Evolutionary conservation across 78 protist species (phyloP), one percentile per base, ranked within the genome.

Genomic region (Cyanophora paradoxa): DNA sequence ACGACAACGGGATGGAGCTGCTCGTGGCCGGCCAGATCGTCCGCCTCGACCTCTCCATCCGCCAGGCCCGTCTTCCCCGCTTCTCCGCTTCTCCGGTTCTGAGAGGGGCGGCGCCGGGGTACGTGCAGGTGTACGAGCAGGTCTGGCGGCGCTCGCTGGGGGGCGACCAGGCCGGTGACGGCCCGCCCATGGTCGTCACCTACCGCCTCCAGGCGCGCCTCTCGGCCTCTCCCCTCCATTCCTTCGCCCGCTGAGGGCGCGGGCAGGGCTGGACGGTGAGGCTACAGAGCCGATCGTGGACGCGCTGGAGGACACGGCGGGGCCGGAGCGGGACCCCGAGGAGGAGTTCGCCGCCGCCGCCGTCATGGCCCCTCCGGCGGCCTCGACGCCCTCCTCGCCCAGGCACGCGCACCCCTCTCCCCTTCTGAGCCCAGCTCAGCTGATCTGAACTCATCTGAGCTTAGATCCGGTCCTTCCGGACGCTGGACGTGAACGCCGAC

Each of bases 1-100:
- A 85, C 76, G 96, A 92, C 75, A 83, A 81, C 63, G 93, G 90
- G 33, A 90, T 92, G 90, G 95, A 94, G 77, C 81, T 94, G 58
- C 82, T 93, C 19, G 97, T 94, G 2, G 78, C 34, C 59, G 75
- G 78, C 61, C 62, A 77, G 64, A 94, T 94, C 63, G 75, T 92
- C 71, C 72, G 74, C 67, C 89, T 94, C 26, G 92, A 87, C 76
- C 84, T 94, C 1, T 88, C 91, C 19, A 69, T 93, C 30, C 20
- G 37, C n/a, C 42, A 1, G 52, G 52, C 52, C n/a, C 36, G 66
- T 61, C 39, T 61, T 13, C 66, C 36, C 36, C 14, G 24, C 36
- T 13, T 13, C 39, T 13, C 69, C 72, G 30, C 13, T 62, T 33
- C 36, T 22, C 69, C 69, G 8, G 13, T 13, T 44, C 8, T 13